Conservation (phyloP, 768 basidiomycete genomes). For the Kwoniella dendrophila region DNA sequence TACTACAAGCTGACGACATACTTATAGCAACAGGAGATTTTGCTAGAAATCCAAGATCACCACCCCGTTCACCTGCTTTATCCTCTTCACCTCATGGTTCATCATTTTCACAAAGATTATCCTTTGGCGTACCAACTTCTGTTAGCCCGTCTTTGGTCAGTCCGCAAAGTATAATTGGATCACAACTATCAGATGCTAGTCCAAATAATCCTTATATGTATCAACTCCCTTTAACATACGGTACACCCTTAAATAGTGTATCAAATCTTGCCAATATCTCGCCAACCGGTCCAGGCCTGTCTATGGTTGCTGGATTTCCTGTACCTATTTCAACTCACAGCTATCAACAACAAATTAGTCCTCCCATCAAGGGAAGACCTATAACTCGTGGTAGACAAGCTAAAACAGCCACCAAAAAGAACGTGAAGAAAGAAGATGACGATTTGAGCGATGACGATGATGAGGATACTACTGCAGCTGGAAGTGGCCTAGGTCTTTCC, state of each 20-base stretch:
- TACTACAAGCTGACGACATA: neutral
- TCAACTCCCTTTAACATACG: conserved; percentile 11
- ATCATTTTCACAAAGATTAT: conserved; percentile 8
- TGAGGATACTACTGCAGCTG: conserved; percentile 21
- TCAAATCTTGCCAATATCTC: conserved; percentile 11
- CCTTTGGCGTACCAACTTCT: conserved; percentile 11
- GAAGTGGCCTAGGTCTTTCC: conserved; percentile 15
- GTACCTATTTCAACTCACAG: conserved; percentile 13
- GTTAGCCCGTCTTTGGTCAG: conserved; percentile 27
- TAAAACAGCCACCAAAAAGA: conserved; percentile 7
- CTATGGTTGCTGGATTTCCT: conserved; percentile 26
- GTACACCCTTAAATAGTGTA: conserved; percentile 15
- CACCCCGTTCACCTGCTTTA: conserved; percentile 22
- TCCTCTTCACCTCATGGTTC: conserved; percentile 23
- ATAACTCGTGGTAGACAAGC: neutral
- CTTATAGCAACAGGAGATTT: conserved; percentile 17
- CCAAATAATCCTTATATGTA: conserved; percentile 19
- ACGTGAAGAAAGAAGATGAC: conserved; percentile 18
- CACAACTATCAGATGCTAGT: conserved; percentile 17
- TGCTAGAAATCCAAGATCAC: conserved; percentile 12
- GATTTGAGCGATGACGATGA: conserved; percentile 23
- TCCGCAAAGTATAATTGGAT: conserved; percentile 19
- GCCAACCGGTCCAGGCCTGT: conserved; percentile 19
- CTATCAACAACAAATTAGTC: neutral
- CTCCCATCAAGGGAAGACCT: conserved; percentile 6